Base-by-base conservation (phyloP, 2,329 filamentous ascomycete genomes). In the Annulohypoxylon truncatum region DNA sequence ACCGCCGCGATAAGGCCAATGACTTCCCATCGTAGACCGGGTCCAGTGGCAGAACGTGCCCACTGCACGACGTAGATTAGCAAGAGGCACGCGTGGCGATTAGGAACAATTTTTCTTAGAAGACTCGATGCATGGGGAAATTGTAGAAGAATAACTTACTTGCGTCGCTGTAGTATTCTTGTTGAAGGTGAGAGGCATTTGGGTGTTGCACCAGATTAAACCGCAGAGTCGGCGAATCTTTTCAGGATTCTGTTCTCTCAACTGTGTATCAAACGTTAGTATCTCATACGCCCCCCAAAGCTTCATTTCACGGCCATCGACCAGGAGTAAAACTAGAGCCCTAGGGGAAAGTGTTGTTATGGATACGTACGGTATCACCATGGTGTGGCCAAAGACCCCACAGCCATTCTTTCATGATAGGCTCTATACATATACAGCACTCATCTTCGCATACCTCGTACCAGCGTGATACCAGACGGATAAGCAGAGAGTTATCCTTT, bases 1-100 rank as follows among this genome's bases (percentile, higher is more conserved):
- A 73, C 61, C 2, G 71, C 68, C 18, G 76, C 76, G 46, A 79
- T 75, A 46, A 78, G 59, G 4, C 77, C 77, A 24, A 79, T 71
- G n/a, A 78, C 73, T 38, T 78, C 76, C 77, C 77, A 79, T 46
- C 77, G 71, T 38, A 78, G 71, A 31, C 76, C 74, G 35, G 69
- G 68, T 0, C 77, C 77, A 1, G 74, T 76, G 4, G 69, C 71
- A 26, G 73, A 66, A 5, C 64, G 65, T 22, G 74, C 72, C 74
- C 74, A 79, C 33, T 75, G 62, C 47, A 71, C 58, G 2, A 48
- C 1, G 5, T 22, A 24, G 9, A 13, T 48, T 29, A 48, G 44
- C 13, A 48, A n/a, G 15, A 15, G 6, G 13, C 24, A 48, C 10
- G 18, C 18, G 10, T 24, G 6, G 20, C 1, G 40, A 44, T 4